Base-by-base conservation (phyloP, 2,329 filamentous ascomycete genomes). In the Exophiala bonariae region DNA sequence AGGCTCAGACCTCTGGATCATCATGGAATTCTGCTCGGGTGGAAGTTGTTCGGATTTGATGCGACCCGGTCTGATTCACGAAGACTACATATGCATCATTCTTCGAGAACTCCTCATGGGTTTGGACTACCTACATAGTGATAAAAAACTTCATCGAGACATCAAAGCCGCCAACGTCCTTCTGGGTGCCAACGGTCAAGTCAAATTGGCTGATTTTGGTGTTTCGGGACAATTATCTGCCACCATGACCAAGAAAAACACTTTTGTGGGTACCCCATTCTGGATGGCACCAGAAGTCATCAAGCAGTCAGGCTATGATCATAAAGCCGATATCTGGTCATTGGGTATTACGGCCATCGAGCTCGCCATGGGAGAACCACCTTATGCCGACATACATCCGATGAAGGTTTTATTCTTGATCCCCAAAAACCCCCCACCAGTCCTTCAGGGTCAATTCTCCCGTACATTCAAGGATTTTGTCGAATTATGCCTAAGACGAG, bases 261-360 rank as follows among this genome's bases (percentile, higher is more conserved):
- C 92, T 0, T 99, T 97, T 67, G 92, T 99, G 23, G 93, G 93
- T 26, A 97, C 92, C 0, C 92, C 93, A 1, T 99, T 97, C 66
- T 99, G 93, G 93, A 99, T 99, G 92, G 92, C 93, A 2, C 92
- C 92, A 9, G 92, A 99, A 71, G 92, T 97, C 45, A 99, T 99
- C 68, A 96, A 96, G 72, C 92, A 99, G 68, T 95, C 90, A 48
- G 92, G 92, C 39, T 96, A 97, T 73, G 92, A 96, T 67, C 89
- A 95, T 72, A 96, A 96, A 72, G 92, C 92, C 35, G 92, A 97
- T 64, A 96, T 97, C 49, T 97, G 92, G 92, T 96, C 92, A 2
- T 75, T 96, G 14, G 92, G 92, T 31, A 96, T 96, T 64, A 96
- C 92, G 1, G 91, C 92, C 2, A 80, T 97, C 33, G 92, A 96